Evolutionary conservation across 352 stramenopile genomes (phyloP), one percentile per base, ranked within the genome.

Genomic region (Pythium dissimile): DNA sequence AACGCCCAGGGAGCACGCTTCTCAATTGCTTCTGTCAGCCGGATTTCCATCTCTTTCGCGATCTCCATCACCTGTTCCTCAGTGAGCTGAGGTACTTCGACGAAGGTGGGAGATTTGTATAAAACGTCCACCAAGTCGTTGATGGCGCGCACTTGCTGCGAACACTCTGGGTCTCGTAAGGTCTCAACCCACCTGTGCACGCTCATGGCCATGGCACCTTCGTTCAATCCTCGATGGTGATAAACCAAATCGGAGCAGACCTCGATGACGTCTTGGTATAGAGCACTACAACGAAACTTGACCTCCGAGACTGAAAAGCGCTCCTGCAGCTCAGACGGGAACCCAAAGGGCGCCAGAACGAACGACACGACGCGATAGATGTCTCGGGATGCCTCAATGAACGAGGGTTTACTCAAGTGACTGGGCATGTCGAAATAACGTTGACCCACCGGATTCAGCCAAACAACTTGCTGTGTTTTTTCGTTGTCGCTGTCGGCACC

Each of bases 221-320:
- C 84, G 41, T 80, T 88, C 13, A 94, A 47, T 20, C 70, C 71
- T 38, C 77, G 79, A 48, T 86, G 60, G 44, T 75, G 68, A 55
- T 94, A 94, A n/a, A 92, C 78, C n/a, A 94, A 55, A 28, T 94
- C 84, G 5, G 82, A 92, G 35, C 82, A 88, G 49, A 92, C 83
- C 45, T 94, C 84, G 48, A 94, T 86, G 31, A 90, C 77, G 46
- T 94, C 84, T 46, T 94, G 84, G 51, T 91, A 88, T 2, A 94
- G 73, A 31, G 80, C 82, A 8, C 80, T 83, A 38, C 75, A 84
- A 34, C 84, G 75, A 5, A 78, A 71, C 65, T 92, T 91, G 28
- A 92, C 66, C 56, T 92, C 83, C 11, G 82, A 75, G 21, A 89
- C 52, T 41, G 82, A 80, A 30, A 81, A 69, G 46, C 75, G 72